Conservation (phyloP, 192 early-diverging fungal genomes). For the Diversispora epigaea region DNA sequence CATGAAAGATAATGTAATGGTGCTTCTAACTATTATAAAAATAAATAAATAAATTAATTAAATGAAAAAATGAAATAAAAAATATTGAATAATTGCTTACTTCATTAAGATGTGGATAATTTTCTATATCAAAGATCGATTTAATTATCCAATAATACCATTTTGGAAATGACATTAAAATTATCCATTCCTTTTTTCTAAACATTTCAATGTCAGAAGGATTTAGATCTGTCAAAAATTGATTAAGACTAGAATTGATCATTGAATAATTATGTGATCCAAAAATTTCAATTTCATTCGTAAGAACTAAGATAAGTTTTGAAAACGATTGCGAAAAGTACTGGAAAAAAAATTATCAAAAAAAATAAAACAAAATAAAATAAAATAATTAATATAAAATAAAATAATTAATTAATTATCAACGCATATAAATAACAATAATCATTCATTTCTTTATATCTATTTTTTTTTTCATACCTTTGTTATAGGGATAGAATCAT, state of each 20-base stretch:
- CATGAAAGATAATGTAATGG: conserved; percentile 16
- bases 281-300: background rate
- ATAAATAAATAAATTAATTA: background rate
- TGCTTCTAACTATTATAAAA: conserved; percentile 11
- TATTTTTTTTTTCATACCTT: background rate
- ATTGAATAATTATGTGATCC: background rate
- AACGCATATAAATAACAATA: background rate
- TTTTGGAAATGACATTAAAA: conserved; percentile 24
- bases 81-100: background rate
- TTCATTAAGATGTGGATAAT: conserved; percentile 10
- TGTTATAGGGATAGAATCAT: background rate
- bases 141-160: conserved; percentile 31
- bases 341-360: conserved; percentile 2
- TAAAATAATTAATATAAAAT: background rate
- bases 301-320: background rate
- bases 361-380: background rate
- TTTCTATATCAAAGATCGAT: conserved; percentile 15
- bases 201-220: background rate
- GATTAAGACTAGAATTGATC: background rate
- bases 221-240: conserved; percentile 3
- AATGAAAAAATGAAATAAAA: background rate
- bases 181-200: conserved; percentile 20
- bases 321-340: conserved; percentile 2
- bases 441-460: no score
- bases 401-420: background rate